Percentiles rank a stretch among this genome's conserved stretches.
Conservation (phyloP, 2,329 filamentous ascomycete genomes). For the Ophiostoma sp. region DNA sequence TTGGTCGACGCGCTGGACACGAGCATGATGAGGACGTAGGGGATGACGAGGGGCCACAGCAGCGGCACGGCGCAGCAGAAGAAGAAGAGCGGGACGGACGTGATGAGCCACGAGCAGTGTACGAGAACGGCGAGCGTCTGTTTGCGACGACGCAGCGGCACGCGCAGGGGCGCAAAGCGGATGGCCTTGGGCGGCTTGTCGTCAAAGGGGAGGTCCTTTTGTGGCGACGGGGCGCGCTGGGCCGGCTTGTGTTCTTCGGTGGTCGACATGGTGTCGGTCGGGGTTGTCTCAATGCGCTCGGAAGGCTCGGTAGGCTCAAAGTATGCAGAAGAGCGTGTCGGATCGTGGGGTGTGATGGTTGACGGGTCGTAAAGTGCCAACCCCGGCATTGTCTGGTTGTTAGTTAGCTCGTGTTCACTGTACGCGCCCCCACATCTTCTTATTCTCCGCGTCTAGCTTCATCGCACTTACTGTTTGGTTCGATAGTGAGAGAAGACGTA, state of each 20-base stretch:
- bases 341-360: neutral
- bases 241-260: slow-evolving; percentile 3
- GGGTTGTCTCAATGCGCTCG: neutral
- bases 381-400: slow-evolving; percentile 7
- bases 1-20: slow-evolving; percentile 72
- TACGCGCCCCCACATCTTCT: neutral
- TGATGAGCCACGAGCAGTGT: slow-evolving; percentile 66
- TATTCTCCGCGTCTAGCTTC: neutral
- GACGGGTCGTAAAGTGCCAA: slow-evolving; percentile 2
- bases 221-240: neutral
- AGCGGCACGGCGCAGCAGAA: slow-evolving; percentile 85
- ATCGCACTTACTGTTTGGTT: neutral
- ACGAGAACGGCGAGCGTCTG: slow-evolving; percentile 74
- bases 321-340: neutral
- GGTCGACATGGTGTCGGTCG: neutral
- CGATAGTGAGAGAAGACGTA: neutral
- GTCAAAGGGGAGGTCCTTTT: slow-evolving; percentile 9
- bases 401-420: neutral
- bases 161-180: slow-evolving; percentile 74
- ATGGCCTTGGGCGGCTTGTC: slow-evolving; percentile 41
- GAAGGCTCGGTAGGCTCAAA: neutral
- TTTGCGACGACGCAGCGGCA: slow-evolving; percentile 64
- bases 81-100: slow-evolving; percentile 75
- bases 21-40: slow-evolving; percentile 79
- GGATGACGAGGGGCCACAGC: slow-evolving; percentile 71